Evolutionary conservation across 768 basidiomycete species (phyloP), one percentile per base, ranked within the genome.

Genomic region (Mycena filopes): DNA sequence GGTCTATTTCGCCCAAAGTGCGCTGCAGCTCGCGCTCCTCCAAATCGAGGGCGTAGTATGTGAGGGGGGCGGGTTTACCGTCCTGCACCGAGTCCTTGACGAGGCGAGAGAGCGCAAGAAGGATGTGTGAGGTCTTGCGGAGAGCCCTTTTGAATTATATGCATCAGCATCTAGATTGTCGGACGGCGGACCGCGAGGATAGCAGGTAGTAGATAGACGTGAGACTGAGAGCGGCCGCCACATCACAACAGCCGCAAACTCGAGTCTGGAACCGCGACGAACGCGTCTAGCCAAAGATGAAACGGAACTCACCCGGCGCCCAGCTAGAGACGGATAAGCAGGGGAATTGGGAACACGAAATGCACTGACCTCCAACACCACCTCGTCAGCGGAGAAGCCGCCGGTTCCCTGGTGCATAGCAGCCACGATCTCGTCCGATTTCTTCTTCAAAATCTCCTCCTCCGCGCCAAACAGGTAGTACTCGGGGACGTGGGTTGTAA

Each of bases 401-500:
- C 75, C 76, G 29, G 76, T 73, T 15, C 80, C 72, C 48, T 79
- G 76, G 75, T 93, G 87, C 91, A 95, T 95, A 55, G 82, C 78
- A 31, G 78, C 79, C 20, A 91, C 91, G 55, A 99, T 96, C 36
- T 95, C 90, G 47, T 85, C 80, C 2, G 89, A 89, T 66, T 92
- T 83, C 26, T 75, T 80, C 77, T 87, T 89, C 67, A 99, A 81
- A 62, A 99, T 92, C 63, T 89, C 84, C 73, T 97, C 90, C 77
- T 99, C 98, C 0, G 94, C 93, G 4, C 82, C 78, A 76, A 96
- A 99, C 38, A 96, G 83, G 74, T 99, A 99, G 75, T 99, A 99
- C 72, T 95, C 92, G 13, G 85, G 82, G 1, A 84, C 90, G 29
- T 87, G 79, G 10, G 90, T 91, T 2, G 95, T 95, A 51, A 96